These are phyloP conservation scores for Centrapalus pauciflorus DNA, from an alignment of 129 eudicot species.

Conservation along the genomic window DNA sequence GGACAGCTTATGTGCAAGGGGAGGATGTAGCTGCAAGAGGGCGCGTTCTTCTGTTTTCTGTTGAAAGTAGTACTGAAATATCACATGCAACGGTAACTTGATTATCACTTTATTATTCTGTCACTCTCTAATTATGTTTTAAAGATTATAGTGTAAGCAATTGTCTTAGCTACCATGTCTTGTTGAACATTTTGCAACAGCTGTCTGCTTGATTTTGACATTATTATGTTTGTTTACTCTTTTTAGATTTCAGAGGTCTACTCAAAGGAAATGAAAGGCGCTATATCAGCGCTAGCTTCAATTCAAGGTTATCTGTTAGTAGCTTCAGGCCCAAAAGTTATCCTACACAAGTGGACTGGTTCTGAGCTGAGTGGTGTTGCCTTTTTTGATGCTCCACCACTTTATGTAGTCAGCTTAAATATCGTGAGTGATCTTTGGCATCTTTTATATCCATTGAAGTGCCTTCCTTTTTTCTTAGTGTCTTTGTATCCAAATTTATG, in stretches of 20 bases:
- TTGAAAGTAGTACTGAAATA: slow-evolving; percentile 62
- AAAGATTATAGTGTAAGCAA: not conserved
- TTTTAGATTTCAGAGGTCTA: slow-evolving; percentile 78
- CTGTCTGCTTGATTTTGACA: not conserved
- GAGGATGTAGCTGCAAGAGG: slow-evolving; percentile 99
- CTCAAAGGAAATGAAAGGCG: slow-evolving; percentile 97
- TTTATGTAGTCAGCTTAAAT: slow-evolving; percentile 94
- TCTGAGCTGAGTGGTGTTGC: slow-evolving; percentile 92
- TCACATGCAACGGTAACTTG: slow-evolving; percentile 51
- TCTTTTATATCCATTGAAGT: not conserved
- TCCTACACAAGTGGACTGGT: slow-evolving; percentile 89
- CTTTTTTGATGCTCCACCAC: slow-evolving; percentile 92
- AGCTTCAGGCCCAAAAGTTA: slow-evolving; percentile 97
- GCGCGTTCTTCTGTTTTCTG: slow-evolving; percentile 82
- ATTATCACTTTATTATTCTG: not conserved
- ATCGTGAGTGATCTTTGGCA: slow-evolving; percentile 49
- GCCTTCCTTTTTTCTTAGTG: not conserved
- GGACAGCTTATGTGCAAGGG: slow-evolving; percentile 98
- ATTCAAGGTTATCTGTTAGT: slow-evolving; percentile 88
- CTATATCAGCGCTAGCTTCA: slow-evolving; percentile 92
- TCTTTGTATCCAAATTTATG: not conserved
- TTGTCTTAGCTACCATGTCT: not conserved
- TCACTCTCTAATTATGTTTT: not conserved
- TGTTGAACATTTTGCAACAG: not conserved
- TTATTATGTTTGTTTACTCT: not conserved